These are phyloP conservation scores for Plasmodium gaboni DNA, from an alignment of 169 alveolate species.

Conservation along the genomic window DNA sequence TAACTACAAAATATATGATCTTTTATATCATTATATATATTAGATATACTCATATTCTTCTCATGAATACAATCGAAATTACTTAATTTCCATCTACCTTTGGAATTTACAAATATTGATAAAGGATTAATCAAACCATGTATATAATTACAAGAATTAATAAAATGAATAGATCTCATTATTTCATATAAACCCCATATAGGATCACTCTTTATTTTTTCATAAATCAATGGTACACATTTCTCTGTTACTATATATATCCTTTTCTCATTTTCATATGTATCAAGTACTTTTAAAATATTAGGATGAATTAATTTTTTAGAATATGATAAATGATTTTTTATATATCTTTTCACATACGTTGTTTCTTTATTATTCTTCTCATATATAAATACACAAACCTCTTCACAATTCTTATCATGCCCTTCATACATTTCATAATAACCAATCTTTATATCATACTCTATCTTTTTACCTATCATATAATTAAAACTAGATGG, in stretches of 20 bases:
- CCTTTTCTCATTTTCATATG: slow-evolving; percentile 78
- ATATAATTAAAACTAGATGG: slow-evolving; percentile 56
- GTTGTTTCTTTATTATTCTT: slow-evolving; percentile 41
- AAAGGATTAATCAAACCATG: slow-evolving; percentile 79
- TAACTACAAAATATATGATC: slow-evolving; percentile 45
- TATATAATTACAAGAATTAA: slow-evolving; percentile 78
- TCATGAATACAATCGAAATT: slow-evolving; percentile 82
- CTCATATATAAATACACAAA: slow-evolving; percentile 62
- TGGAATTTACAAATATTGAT: slow-evolving; percentile 77
- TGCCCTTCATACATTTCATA: slow-evolving; percentile 46
- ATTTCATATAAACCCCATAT: slow-evolving; percentile 56
- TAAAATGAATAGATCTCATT: slow-evolving; percentile 78
- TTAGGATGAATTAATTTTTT: slow-evolving; percentile 82
- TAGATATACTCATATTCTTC: slow-evolving; percentile 34
- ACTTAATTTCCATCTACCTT: slow-evolving; percentile 77
- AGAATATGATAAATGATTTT: slow-evolving; percentile 74
- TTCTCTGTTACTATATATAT: slow-evolving; percentile 85
- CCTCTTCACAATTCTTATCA: slow-evolving; percentile 51
- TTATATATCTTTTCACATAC: slow-evolving; percentile 76
- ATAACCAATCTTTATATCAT: slow-evolving; percentile 18
- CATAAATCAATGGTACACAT: slow-evolving; percentile 78
- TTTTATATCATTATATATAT: slow-evolving; percentile 8
- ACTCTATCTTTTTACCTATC: slow-evolving; percentile 42
- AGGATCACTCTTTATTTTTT: slow-evolving; percentile 61
- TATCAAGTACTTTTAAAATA: slow-evolving; percentile 79